phyloP scores from a whole-genome alignment of 495 filamentous ascomycete genomes.

The Annulohypoxylon stygium region DNA sequence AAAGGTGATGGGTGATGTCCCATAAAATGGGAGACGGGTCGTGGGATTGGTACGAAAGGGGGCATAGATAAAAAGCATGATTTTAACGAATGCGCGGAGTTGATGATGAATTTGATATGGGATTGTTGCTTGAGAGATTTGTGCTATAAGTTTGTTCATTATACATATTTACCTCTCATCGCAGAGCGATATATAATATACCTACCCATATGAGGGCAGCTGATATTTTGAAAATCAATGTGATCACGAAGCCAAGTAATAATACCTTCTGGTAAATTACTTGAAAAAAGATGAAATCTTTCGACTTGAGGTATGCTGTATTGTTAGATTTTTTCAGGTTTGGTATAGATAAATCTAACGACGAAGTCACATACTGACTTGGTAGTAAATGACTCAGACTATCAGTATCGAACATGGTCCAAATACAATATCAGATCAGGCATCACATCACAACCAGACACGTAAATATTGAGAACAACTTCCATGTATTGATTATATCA shows the following conservation, averaged over 20 bases:
- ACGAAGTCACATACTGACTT: neutral
- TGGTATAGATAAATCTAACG: no score
- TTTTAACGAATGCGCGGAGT: neutral
- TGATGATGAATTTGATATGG: neutral
- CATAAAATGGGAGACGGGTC: no score
- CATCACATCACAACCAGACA: neutral
- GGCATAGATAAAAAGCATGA: slow-evolving; percentile 25
- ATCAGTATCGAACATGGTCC: neutral
- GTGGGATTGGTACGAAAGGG: neutral
- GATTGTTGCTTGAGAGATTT: neutral
- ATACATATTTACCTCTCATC: neutral
- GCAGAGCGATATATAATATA: neutral
- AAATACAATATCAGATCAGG: no score
- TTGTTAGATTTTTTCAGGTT: no score
- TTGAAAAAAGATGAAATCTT: no score
- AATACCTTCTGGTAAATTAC: neutral
- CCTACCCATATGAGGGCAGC: neutral
- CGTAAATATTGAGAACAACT: slow-evolving; percentile 28
- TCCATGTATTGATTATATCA: slow-evolving; percentile 44
- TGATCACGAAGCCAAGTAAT: neutral
- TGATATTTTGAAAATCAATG: neutral
- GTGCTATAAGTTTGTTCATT: neutral
- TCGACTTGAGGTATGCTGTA: no score
- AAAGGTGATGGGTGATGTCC: neutral
- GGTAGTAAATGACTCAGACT: neutral